Conservation (phyloP, 2,329 filamentous ascomycete genomes). For the Rhynchosporium graminicola region DNA sequence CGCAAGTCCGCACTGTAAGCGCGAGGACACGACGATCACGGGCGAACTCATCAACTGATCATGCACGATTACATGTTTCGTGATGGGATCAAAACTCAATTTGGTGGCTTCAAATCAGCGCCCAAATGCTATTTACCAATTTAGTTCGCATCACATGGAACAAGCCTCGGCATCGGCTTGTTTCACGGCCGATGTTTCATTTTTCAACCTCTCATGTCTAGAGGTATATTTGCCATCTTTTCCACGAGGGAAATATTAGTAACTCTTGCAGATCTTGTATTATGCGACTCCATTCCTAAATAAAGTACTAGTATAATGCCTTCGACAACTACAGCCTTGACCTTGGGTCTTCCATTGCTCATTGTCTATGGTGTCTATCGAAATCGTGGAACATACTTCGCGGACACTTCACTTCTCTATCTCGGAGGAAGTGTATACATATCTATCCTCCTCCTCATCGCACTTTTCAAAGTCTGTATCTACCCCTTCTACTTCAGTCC, state of each 20-base stretch:
- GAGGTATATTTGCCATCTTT: neutral
- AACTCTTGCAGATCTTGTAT: neutral
- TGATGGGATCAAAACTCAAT: neutral
- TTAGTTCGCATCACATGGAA: neutral
- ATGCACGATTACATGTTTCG: neutral
- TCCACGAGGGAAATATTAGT: neutral
- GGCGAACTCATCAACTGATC: neutral
- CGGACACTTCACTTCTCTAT: neutral
- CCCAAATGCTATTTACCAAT: too few species aligned
- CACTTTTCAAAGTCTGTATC: neutral
- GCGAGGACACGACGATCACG: neutral
- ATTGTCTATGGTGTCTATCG: neutral
- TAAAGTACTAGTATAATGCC: neutral
- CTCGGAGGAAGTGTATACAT: neutral
- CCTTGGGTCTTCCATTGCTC: neutral
- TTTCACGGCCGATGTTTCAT: neutral
- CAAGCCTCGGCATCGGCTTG: slow-evolving; percentile 1
- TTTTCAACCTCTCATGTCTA: neutral
- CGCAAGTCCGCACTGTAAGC: neutral
- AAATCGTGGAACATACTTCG: neutral
- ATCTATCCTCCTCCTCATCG: neutral
- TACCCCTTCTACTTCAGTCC: slow-evolving; percentile 13
- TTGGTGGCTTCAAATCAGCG: neutral
- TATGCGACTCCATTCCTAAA: neutral
- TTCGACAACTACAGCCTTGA: neutral